phyloP scores from a whole-genome alignment of 2,329 filamentous ascomycete genomes.

The Apiospora malaysiana region DNA sequence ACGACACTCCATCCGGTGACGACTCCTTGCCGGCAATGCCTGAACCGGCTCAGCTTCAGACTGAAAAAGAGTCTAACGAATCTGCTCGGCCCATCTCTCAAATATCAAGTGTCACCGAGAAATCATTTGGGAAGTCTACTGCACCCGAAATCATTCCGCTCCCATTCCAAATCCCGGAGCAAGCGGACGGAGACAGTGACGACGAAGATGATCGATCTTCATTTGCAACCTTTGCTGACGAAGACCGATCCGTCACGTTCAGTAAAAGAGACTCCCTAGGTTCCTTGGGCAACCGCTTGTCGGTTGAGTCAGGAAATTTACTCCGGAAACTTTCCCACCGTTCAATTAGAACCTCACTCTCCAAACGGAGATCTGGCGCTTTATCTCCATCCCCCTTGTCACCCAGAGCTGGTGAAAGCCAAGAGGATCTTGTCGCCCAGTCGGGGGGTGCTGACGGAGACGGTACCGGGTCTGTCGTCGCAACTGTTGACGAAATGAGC shows the following conservation, averaged over 20 bases:
- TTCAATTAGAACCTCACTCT: slow-evolving; percentile 36
- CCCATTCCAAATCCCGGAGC: slow-evolving; percentile 65
- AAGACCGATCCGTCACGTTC: slow-evolving; percentile 39
- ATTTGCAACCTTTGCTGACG: slow-evolving; percentile 72
- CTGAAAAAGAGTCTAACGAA: slow-evolving; percentile 40
- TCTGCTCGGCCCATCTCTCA: slow-evolving; percentile 37
- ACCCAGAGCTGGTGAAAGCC: slow-evolving; percentile 42
- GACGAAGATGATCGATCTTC: slow-evolving; percentile 65
- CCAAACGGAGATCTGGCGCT: slow-evolving; percentile 32
- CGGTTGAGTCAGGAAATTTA: slow-evolving; percentile 52
- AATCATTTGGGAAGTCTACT: slow-evolving; percentile 40
- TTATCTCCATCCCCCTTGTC: slow-evolving; percentile 29
- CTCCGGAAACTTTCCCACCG: slow-evolving; percentile 51
- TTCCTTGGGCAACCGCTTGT: slow-evolving; percentile 53
- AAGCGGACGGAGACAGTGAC: slow-evolving; percentile 35
- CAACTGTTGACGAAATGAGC: slow-evolving; percentile 62
- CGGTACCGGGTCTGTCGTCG: slow-evolving; percentile 60
- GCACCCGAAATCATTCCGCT: slow-evolving; percentile 66
- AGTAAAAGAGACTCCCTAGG: slow-evolving; percentile 43
- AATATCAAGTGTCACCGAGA: slow-evolving; percentile 35
- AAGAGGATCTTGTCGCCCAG: slow-evolving; percentile 53
- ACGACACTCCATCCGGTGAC: slow-evolving; percentile 31
- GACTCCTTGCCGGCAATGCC: slow-evolving; percentile 29
- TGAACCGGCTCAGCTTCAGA: slow-evolving; percentile 40
- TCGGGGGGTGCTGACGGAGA: slow-evolving; percentile 42